A percentile compares a stretch with the other conserved stretches of the same genome.
phyloP scores from a whole-genome alignment of 1,284 basidiomycete species.

The Baeospora myosura region DNA sequence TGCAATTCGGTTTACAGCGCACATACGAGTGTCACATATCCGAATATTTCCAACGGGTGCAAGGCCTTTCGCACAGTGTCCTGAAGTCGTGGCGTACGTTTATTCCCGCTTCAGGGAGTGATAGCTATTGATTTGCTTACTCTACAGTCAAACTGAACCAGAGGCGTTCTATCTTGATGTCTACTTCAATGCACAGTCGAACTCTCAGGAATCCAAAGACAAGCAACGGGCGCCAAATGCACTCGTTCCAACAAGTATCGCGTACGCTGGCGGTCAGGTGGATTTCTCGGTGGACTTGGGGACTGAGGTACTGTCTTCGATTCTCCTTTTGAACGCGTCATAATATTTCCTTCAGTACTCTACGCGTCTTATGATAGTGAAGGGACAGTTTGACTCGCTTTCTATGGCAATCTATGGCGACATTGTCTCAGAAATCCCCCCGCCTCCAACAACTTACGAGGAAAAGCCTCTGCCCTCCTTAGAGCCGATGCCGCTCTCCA shows the following conservation, averaged over 20 bases:
- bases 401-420: conserved; percentile 68
- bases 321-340: conserved; percentile 6
- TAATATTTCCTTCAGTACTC: conserved; percentile 41
- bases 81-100: conserved; percentile 58
- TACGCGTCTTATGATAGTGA: conserved; percentile 72
- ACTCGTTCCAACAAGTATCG: conserved; percentile 62
- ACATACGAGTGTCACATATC: conserved; percentile 56
- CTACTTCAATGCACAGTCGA: conserved; percentile 57
- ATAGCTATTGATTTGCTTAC: conserved; percentile 9
- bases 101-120: not conserved
- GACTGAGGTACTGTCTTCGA: conserved; percentile 35
- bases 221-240: conserved; percentile 58
- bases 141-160: conserved; percentile 56
- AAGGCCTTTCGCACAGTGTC: conserved; percentile 51
- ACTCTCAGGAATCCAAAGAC: conserved; percentile 33
- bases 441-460: conserved; percentile 23
- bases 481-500: conserved; percentile 35
- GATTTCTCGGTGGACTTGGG: conserved; percentile 69
- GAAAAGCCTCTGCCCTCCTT: conserved; percentile 31
- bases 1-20: conserved; percentile 56
- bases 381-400: conserved; percentile 57
- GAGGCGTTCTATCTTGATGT: conserved; percentile 65
- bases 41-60: conserved; percentile 55
- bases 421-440: conserved; percentile 29
- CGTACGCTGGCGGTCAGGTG: conserved; percentile 60